Percentiles rank a stretch among this genome's conserved stretches.
Evolutionary conservation across 179 eudicot genomes (phyloP).

Genomic region (Nepenthes alata): DNA sequence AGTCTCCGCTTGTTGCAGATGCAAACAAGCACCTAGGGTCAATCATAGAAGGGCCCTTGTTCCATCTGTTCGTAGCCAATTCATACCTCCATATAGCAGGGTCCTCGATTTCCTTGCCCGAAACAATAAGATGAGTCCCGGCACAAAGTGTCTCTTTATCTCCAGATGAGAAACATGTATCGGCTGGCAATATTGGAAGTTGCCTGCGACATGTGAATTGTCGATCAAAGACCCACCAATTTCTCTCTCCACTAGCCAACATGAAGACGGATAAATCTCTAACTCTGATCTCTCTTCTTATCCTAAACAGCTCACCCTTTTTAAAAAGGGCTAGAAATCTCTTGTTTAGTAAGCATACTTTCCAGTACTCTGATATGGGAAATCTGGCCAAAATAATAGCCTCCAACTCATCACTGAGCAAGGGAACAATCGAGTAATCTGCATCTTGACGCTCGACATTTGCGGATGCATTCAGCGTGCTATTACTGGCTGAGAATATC

Average conservation of each 20-base stretch:
- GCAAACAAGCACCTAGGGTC: slow-evolving; percentile 47
- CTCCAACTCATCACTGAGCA: slow-evolving; percentile 32
- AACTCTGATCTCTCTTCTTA: slow-evolving; percentile 24
- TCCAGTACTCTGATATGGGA: slow-evolving; percentile 34
- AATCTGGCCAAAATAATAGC: slow-evolving; percentile 31
- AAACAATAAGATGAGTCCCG: slow-evolving; percentile 39
- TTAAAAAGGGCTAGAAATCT: slow-evolving; percentile 18
- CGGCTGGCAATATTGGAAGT: slow-evolving; percentile 32
- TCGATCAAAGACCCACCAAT: slow-evolving; percentile 38
- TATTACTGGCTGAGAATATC: slow-evolving; percentile 3
- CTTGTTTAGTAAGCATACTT: slow-evolving; percentile 26
- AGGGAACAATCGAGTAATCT: slow-evolving; percentile 34
- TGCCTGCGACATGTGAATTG: slow-evolving; percentile 25
- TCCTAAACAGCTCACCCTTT: slow-evolving; percentile 29
- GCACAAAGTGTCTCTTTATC: slow-evolving; percentile 47
- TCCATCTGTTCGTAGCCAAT: slow-evolving; percentile 30
- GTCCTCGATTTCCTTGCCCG: slow-evolving; percentile 30
- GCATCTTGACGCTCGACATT: slow-evolving; percentile 59
- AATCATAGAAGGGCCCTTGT: slow-evolving; percentile 37
- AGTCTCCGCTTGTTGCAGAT: slow-evolving; percentile 35
- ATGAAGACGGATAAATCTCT: slow-evolving; percentile 36
- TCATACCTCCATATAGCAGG: slow-evolving; percentile 42
- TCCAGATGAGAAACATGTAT: slow-evolving; percentile 18
- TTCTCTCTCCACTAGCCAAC: slow-evolving; percentile 24
- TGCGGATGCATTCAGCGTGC: slow-evolving; percentile 11